phyloP scores from a whole-genome alignment of 2,329 filamentous ascomycete species.

The Fusarium tupiense region DNA sequence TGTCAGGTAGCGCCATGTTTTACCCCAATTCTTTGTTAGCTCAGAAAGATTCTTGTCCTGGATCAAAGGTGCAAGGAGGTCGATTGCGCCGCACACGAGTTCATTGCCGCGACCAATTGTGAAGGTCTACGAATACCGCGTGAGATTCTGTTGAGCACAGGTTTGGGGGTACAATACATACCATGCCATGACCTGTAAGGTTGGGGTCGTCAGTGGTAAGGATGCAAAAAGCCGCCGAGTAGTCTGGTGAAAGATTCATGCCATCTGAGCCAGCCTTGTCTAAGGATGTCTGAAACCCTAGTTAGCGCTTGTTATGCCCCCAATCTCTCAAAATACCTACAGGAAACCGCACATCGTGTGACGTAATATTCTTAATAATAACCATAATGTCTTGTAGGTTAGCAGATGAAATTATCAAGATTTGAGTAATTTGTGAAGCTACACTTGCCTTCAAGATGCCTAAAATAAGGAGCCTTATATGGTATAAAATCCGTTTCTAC shows the following conservation, averaged over 20 bases:
- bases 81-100: constrained; percentile 86
- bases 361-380: background rate
- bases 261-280: constrained; percentile 95
- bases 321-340: background rate
- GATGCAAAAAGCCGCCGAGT: constrained; percentile 91
- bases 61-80: constrained; percentile 80
- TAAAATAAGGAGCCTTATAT: no score
- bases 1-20: constrained; percentile 89
- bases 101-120: constrained; percentile 92
- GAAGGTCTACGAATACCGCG: constrained; percentile 64
- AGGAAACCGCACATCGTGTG: background rate
- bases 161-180: constrained; percentile 42
- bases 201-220: constrained; percentile 76
- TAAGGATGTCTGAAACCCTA: constrained; percentile 70
- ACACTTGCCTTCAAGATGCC: rapidly evolving
- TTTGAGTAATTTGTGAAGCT: background rate
- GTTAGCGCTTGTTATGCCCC: background rate
- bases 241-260: constrained; percentile 94
- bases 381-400: background rate
- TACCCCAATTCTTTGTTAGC: constrained; percentile 82
- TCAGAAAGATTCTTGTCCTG: constrained; percentile 78
- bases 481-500: no score
- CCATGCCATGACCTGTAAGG: constrained; percentile 81
- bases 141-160: background rate
- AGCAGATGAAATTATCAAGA: rapidly evolving